Evolutionary conservation across 2,329 filamentous ascomycete genomes (phyloP).

Genomic region (Aspergillus caelatus): DNA sequence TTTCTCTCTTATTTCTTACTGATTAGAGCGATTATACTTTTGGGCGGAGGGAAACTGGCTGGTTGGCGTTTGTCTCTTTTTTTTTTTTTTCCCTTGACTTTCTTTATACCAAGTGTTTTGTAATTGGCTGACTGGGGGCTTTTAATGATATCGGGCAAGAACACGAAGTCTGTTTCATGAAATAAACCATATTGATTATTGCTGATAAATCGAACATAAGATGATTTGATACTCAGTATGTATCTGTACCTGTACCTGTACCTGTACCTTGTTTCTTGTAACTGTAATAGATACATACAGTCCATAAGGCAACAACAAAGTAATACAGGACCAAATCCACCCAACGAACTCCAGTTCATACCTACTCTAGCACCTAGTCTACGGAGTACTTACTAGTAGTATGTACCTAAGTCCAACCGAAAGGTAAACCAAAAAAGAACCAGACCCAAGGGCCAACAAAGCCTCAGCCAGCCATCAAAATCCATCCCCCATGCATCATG

Average conservation of each 20-base stretch:
- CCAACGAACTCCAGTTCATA: too few species aligned
- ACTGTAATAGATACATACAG: not conserved
- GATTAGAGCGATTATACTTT: not conserved
- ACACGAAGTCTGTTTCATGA: not conserved
- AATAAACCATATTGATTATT: not conserved
- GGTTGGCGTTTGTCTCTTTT: not conserved
- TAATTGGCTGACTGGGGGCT: not conserved
- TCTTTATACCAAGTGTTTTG: slow-evolving; percentile 1
- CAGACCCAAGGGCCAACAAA: too few species aligned
- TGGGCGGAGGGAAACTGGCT: not conserved
- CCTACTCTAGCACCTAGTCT: too few species aligned
- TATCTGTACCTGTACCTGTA: not conserved
- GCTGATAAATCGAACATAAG: not conserved
- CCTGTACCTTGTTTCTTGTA: not conserved
- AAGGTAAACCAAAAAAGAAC: too few species aligned
- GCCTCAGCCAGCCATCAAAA: too few species aligned
- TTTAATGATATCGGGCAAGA: not conserved
- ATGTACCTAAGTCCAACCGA: too few species aligned
- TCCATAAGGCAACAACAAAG: too few species aligned
- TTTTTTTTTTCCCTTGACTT: not conserved
- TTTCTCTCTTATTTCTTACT: not conserved
- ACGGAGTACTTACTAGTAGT: too few species aligned
- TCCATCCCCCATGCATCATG: too few species aligned
- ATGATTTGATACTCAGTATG: not conserved
- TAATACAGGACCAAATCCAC: too few species aligned